Conservation (phyloP, 2,329 filamentous ascomycete species). For the Diaporthe aspalathi region DNA sequence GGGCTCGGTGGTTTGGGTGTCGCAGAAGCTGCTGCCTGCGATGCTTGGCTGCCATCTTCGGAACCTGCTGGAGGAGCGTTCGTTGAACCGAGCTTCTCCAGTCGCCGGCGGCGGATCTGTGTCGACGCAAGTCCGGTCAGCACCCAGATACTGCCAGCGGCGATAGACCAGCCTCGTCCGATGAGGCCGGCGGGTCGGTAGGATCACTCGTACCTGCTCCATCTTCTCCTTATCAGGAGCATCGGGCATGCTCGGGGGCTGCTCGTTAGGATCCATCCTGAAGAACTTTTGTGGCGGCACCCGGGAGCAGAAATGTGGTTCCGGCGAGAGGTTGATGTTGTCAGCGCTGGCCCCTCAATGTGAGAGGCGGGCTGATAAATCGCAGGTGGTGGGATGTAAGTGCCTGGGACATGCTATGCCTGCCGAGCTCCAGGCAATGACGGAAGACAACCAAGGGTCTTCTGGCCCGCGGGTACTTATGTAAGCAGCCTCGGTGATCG, state of each 20-base stretch:
- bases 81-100: constrained; percentile 62
- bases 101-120: constrained; percentile 61
- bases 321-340: background rate
- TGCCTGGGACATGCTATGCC: constrained; percentile 11
- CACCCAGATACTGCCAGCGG: background rate
- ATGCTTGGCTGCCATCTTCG: constrained; percentile 43
- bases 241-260: constrained; percentile 55
- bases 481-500: constrained; percentile 12
- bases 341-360: constrained; percentile 21
- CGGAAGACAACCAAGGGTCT: constrained; percentile 29
- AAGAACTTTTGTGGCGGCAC: background rate
- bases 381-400: constrained; percentile 22
- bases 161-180: background rate
- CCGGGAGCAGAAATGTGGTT: background rate
- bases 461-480: background rate
- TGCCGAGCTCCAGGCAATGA: constrained; percentile 32
- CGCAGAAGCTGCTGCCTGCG: constrained; percentile 37
- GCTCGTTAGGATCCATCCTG: constrained; percentile 62
- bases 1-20: constrained; percentile 38
- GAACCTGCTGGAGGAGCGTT: constrained; percentile 40
- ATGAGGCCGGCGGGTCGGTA: background rate
- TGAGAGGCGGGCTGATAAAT: constrained; percentile 37
- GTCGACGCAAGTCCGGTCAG: background rate
- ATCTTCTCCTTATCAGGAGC: constrained; percentile 69
- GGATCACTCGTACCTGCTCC: constrained; percentile 58